Percentiles rank a stretch among this genome's conserved stretches.
Conservation (phyloP, 2,329 filamentous ascomycete species). For the Colletotrichum shisoi region DNA sequence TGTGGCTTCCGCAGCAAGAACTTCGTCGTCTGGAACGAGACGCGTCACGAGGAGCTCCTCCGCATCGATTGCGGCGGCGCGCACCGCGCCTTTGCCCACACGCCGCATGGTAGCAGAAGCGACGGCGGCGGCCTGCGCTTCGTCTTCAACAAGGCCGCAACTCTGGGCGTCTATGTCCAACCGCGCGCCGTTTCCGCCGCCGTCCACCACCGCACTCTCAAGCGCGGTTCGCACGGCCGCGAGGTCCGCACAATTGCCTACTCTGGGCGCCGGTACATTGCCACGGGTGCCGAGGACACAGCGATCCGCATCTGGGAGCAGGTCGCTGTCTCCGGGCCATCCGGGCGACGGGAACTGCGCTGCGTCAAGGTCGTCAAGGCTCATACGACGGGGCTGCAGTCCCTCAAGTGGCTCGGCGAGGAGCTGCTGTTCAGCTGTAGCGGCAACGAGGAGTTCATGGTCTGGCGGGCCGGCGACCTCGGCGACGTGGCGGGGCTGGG, state of each 20-base stretch:
- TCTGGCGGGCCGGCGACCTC: slow-evolving; percentile 73
- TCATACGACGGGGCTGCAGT: slow-evolving; percentile 85
- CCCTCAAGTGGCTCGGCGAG: slow-evolving; percentile 72
- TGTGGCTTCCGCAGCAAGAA: slow-evolving; percentile 82
- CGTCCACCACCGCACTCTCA: slow-evolving; percentile 58
- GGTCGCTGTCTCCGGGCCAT: slow-evolving; percentile 35
- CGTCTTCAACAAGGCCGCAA: slow-evolving; percentile 76
- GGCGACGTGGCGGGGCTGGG: slow-evolving; percentile 60
- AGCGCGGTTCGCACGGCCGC: slow-evolving; percentile 79
- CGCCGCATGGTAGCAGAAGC: slow-evolving; percentile 42
- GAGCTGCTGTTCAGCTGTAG: slow-evolving; percentile 82
- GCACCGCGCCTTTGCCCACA: slow-evolving; percentile 76
- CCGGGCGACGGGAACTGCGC: slow-evolving; percentile 42
- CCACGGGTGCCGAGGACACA: slow-evolving; percentile 77
- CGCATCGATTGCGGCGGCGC: slow-evolving; percentile 83
- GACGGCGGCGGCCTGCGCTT: slow-evolving; percentile 57
- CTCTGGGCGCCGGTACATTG: slow-evolving; percentile 55
- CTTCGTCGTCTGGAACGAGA: slow-evolving; percentile 85
- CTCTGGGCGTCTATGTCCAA: slow-evolving; percentile 59
- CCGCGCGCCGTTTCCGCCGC: slow-evolving; percentile 39
- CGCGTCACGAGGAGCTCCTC: slow-evolving; percentile 71
- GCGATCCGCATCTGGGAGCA: slow-evolving; percentile 76
- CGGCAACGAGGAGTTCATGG: slow-evolving; percentile 86
- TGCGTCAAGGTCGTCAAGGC: slow-evolving; percentile 74
- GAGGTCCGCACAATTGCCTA: slow-evolving; percentile 72